These are phyloP conservation scores for Quercus berberidifolia DNA, from an alignment of 306 rosid species.

Conservation along the genomic window DNA sequence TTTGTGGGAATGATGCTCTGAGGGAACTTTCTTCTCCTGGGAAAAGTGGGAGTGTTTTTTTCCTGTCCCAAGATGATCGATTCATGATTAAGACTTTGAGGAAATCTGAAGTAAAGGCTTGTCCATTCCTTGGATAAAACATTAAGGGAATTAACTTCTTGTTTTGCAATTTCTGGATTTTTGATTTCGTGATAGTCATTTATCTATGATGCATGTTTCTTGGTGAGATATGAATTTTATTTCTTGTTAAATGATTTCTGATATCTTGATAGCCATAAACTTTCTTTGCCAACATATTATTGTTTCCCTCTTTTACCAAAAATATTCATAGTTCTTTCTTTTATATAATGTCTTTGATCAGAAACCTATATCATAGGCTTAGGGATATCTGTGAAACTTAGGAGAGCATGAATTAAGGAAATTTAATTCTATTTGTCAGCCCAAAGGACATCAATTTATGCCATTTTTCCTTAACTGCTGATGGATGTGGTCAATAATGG, in stretches of 20 bases:
- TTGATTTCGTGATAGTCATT: not conserved
- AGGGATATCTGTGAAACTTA: not conserved
- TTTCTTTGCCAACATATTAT: not conserved
- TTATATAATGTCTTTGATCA: not conserved
- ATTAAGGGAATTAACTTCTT: not conserved
- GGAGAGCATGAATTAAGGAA: not conserved
- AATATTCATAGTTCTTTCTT: not conserved
- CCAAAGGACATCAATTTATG: not conserved
- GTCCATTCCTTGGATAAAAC: conserved; percentile 26
- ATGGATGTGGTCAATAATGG: not conserved
- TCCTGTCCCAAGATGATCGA: conserved; percentile 95
- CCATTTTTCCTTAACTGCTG: not conserved
- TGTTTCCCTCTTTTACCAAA: not conserved
- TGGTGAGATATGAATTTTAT: not conserved
- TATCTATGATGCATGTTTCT: not conserved
- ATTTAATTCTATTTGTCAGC: not conserved
- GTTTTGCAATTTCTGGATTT: not conserved
- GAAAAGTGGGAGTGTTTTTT: conserved; percentile 98
- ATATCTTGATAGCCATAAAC: not conserved
- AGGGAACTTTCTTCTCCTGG: conserved; percentile 98
- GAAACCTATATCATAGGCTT: not conserved
- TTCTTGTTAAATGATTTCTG: too few species aligned
- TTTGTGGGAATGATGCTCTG: conserved; percentile 96
- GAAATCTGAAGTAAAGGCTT: conserved; percentile 96
- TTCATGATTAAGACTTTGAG: conserved; percentile 97